Base-by-base conservation (phyloP, 169 alveolate species). In the Plasmodium berghei region DNA sequence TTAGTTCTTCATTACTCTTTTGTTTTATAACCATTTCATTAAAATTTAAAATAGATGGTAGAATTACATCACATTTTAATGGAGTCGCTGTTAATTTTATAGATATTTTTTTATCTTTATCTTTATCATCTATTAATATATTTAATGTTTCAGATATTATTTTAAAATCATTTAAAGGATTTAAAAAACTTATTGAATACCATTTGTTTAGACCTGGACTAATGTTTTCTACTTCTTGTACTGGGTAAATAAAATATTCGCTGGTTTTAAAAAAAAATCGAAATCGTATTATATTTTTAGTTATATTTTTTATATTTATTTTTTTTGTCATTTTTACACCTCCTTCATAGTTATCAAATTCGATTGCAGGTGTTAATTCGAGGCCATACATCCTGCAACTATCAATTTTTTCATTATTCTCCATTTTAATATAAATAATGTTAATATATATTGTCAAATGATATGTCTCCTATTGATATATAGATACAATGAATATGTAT, bases 161-260 rank as follows among this genome's bases (percentile, higher is more conserved):
- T 40, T 80, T 72, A 59, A 54, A 67, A 55, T 80, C 90, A 24
- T 80, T 64, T 58, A 80, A 22, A n/a, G 90, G 75, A 28, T 80
- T 80, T 42, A 80, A 55, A 71, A 80, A 80, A 55, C 73, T 80
- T 61, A 80, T 80, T 14, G 26, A 45, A 48, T 80, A 80, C 26
- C 83, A 66, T 55, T 80, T 80, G 34, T 52, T 80, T 80, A 80
- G 56, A 56, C 90, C 90, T 9, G 90, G 85, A 67, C 90, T 80
- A 48, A 80, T 67, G 22, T 62, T 80, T 80, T 80, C 90, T 67
- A 80, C n/a, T 49, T 80, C 90, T 71, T 80, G 90, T 18, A 80
- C n/a, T 55, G 90, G 90, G 55, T 66, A 80, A 18, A 83, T 80
- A 80, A 80, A 80, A 80, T 80, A 80, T 16, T 34, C 16, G 34